A percentile compares a stretch with the other conserved stretches of the same genome.
phyloP scores from a whole-genome alignment of 1,284 basidiomycete species.

The Porodaedalea pini region DNA sequence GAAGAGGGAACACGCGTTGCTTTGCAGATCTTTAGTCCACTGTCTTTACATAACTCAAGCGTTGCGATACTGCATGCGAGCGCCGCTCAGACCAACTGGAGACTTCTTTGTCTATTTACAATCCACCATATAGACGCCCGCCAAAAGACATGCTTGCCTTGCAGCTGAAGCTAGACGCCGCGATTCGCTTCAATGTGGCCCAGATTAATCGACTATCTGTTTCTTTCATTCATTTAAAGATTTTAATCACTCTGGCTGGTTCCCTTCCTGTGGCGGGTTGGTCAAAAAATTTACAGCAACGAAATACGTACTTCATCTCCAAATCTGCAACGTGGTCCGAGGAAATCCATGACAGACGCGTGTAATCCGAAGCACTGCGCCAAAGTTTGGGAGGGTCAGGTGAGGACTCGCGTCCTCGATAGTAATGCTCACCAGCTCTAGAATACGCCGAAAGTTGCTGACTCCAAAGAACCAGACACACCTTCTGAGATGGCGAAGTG shows the following conservation, averaged over 20 bases:
- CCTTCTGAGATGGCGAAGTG: not conserved
- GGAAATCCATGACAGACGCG: not conserved
- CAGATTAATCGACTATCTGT: too few species aligned
- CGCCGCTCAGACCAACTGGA: not conserved
- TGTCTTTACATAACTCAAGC: not conserved
- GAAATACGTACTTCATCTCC: too few species aligned
- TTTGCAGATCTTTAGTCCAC: not conserved
- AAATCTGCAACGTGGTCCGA: not conserved
- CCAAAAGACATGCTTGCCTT: too few species aligned
- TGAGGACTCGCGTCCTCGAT: not conserved
- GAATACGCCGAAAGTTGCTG: not conserved
- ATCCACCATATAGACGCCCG: too few species aligned
- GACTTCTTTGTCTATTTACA: too few species aligned
- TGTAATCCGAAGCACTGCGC: not conserved
- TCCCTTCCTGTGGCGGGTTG: too few species aligned
- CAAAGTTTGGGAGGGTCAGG: slow-evolving; percentile 1
- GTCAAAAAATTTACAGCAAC: too few species aligned
- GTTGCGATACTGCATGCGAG: not conserved
- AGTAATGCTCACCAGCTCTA: not conserved
- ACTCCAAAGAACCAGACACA: not conserved
- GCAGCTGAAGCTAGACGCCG: too few species aligned
- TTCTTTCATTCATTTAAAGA: too few species aligned
- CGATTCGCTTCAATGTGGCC: too few species aligned
- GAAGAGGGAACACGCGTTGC: not conserved
- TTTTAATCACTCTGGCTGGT: too few species aligned